Evolutionary conservation across 345 rosid genomes (phyloP).

Genomic region (Boechera divaricarpa): DNA sequence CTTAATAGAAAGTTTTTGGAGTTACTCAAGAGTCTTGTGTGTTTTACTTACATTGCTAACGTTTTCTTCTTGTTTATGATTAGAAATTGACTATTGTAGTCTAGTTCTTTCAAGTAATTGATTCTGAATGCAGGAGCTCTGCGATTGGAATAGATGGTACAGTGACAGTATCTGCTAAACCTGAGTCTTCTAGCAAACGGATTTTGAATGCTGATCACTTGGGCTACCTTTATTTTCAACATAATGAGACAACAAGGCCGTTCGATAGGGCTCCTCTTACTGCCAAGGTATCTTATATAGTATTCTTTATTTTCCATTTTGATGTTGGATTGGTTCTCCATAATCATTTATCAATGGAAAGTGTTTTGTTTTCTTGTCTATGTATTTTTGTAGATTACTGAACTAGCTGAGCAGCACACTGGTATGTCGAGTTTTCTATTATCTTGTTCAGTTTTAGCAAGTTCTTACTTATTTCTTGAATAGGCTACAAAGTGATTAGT

Average conservation of each 20-base stretch:
- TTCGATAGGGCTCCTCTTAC: background rate
- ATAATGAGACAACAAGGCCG: constrained; percentile 1
- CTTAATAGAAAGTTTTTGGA: background rate
- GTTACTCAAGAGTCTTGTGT: background rate
- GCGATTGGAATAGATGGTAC: background rate
- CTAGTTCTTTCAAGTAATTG: constrained; percentile 11
- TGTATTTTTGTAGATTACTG: constrained; percentile 11
- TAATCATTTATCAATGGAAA: background rate
- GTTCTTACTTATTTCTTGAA: background rate
- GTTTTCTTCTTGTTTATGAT: background rate
- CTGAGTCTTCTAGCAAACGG: background rate
- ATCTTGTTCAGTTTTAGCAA: constrained; percentile 17
- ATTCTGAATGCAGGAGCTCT: constrained; percentile 34
- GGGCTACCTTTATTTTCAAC: constrained; percentile 27
- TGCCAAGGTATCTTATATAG: constrained; percentile 1
- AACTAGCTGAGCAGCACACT: constrained; percentile 17
- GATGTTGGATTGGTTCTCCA: constrained; percentile 12
- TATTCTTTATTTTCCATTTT: constrained; percentile 6
- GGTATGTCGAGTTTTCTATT: constrained; percentile 17
- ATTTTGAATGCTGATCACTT: background rate
- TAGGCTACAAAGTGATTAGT: constrained; percentile 9
- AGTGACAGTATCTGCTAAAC: background rate
- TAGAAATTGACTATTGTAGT: background rate
- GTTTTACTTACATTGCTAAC: background rate
- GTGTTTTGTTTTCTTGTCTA: background rate